Evolutionary conservation across 352 stramenopile species (phyloP).

Genomic region (Globisporangium radiosum): DNA sequence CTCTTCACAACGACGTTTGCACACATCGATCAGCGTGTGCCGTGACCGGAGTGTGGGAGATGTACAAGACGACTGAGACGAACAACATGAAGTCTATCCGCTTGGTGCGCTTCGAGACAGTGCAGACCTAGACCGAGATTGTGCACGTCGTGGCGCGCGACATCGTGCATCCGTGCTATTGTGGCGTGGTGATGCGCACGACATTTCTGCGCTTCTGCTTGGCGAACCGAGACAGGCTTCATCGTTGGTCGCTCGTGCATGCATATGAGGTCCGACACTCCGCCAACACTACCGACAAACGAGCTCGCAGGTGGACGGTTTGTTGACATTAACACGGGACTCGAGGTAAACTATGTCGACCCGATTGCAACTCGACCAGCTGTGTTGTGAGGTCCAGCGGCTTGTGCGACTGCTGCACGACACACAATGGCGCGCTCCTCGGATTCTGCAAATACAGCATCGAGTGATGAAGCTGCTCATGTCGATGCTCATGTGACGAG

Average conservation of each 20-base stretch:
- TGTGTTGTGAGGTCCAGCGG: constrained; percentile 30
- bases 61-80: constrained; percentile 23
- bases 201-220: constrained; percentile 36
- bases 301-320: constrained; percentile 11
- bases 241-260: constrained; percentile 29
- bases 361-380: constrained; percentile 16
- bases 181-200: constrained; percentile 28
- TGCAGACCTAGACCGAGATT: constrained; percentile 36
- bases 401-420: constrained; percentile 31
- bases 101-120: constrained; percentile 31
- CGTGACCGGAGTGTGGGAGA: constrained; percentile 22
- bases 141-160: constrained; percentile 30
- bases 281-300: background rate
- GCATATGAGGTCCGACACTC: constrained; percentile 3
- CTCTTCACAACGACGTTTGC: constrained; percentile 28
- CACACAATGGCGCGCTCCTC: constrained; percentile 29
- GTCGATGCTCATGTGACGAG: constrained; percentile 11
- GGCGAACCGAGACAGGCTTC: constrained; percentile 22
- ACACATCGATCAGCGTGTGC: constrained; percentile 18
- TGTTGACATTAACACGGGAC: constrained; percentile 27
- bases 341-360: constrained; percentile 30
- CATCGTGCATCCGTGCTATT: constrained; percentile 31
- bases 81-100: constrained; percentile 29
- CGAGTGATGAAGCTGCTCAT: constrained; percentile 23
- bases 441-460: constrained; percentile 24